Evolutionary conservation across 2,329 filamentous ascomycete species (phyloP).

Genomic region (Ophiostoma sp.): DNA sequence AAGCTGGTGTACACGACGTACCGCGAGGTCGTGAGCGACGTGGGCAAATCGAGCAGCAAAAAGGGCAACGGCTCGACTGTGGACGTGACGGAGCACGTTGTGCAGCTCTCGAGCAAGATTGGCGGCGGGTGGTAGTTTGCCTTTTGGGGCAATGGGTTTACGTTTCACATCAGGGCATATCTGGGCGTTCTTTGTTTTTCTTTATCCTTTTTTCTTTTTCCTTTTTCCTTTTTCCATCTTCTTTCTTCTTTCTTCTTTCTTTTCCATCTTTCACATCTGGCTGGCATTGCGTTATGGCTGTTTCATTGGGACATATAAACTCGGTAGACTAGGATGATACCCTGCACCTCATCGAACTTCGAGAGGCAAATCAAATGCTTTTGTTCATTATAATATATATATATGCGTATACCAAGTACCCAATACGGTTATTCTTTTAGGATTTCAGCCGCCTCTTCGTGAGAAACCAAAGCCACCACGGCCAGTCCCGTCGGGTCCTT

Average conservation of each 20-base stretch:
- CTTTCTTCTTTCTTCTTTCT: background rate
- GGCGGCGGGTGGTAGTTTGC: slow-evolving; percentile 78
- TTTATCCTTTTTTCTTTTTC: background rate
- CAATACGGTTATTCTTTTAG: background rate
- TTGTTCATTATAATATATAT: background rate
- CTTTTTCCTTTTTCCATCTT: no score
- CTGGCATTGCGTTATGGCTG: background rate
- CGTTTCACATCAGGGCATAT: background rate
- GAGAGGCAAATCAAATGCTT: background rate
- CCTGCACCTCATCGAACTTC: slow-evolving; percentile 3
- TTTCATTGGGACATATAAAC: slow-evolving; percentile 1
- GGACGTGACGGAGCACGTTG: slow-evolving; percentile 75
- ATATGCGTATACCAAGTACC: background rate
- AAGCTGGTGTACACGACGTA: slow-evolving; percentile 81
- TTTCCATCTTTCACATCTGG: background rate
- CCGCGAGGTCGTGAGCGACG: slow-evolving; percentile 88
- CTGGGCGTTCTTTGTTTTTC: background rate
- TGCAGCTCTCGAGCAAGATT: slow-evolving; percentile 82
- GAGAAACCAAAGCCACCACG: slow-evolving; percentile 74
- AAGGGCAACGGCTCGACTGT: slow-evolving; percentile 36
- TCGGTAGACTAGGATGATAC: background rate
- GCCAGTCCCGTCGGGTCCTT: slow-evolving; percentile 71
- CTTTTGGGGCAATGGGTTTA: background rate
- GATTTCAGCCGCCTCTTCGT: slow-evolving; percentile 49
- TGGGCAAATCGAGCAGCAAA: slow-evolving; percentile 60